Conservation (phyloP, 2,329 filamentous ascomycete genomes). For the Fusarium globosum region DNA sequence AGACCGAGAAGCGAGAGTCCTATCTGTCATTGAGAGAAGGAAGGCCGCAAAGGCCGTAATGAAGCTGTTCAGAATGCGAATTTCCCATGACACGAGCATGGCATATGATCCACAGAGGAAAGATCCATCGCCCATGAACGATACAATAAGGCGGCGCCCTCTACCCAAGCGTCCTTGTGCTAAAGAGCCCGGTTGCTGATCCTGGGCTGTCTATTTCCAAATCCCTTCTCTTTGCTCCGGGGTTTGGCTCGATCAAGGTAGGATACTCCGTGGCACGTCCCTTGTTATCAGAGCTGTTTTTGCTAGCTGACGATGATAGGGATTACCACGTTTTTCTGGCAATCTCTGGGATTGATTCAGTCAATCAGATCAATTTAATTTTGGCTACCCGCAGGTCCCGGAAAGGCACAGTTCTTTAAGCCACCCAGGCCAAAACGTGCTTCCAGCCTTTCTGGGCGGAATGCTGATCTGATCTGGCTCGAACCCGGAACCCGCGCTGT, state of each 20-base stretch:
- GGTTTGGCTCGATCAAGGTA: slow-evolving; percentile 22
- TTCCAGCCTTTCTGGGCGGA: slow-evolving; percentile 1
- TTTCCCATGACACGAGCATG: slow-evolving; percentile 23
- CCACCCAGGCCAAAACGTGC: slow-evolving; percentile 6
- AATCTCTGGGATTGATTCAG: slow-evolving; percentile 15
- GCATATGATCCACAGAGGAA: slow-evolving; percentile 9
- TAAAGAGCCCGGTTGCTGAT: slow-evolving; percentile 8
- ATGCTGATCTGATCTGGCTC: slow-evolving; percentile 20
- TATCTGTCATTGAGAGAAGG: neutral
- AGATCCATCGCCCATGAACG: slow-evolving; percentile 2
- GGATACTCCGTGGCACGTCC: slow-evolving; percentile 25
- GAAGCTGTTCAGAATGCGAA: slow-evolving; percentile 9
- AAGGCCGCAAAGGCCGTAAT: neutral
- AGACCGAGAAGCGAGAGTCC: neutral
- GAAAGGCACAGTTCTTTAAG: neutral
- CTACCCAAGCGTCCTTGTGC: neutral
- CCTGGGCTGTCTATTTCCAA: slow-evolving; percentile 17
- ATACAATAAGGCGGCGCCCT: neutral
- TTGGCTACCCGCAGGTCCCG: slow-evolving; percentile 5
- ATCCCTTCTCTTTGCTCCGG: slow-evolving; percentile 21
- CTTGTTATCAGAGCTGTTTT: slow-evolving; percentile 17
- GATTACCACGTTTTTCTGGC: slow-evolving; percentile 24
- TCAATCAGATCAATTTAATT: slow-evolving; percentile 10
- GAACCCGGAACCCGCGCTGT: slow-evolving; percentile 24
- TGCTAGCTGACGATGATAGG: slow-evolving; percentile 1